phyloP scores from a whole-genome alignment of 257 asterid species.

The Orobanche coerulescens region DNA sequence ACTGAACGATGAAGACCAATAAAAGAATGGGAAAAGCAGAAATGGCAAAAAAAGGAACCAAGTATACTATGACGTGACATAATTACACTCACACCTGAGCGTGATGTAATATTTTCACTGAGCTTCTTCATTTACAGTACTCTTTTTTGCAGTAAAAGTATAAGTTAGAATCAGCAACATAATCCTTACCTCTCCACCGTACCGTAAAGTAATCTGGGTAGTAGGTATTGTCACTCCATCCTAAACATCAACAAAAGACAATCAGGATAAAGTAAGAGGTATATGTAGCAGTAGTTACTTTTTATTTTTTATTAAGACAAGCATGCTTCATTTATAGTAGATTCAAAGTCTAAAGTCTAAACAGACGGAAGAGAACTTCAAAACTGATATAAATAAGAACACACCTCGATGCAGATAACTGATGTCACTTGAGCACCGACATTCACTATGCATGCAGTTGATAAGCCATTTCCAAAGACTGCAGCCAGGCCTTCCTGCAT shows the following conservation, averaged over 20 bases:
- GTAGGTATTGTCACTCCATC: constrained; percentile 82
- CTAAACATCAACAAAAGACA: constrained; percentile 43
- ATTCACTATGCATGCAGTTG: constrained; percentile 90
- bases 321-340: constrained; percentile 1
- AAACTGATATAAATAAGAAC: constrained; percentile 20
- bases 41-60: constrained; percentile 8
- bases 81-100: constrained; percentile 5
- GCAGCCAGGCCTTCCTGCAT: constrained; percentile 98
- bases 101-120: constrained; percentile 5
- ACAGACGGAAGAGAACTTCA: too few relatives aligned
- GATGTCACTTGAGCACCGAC: constrained; percentile 96
- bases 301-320: constrained; percentile 13
- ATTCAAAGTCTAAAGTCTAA: too few relatives aligned
- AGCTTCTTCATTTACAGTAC: constrained; percentile 8
- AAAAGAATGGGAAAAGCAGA: background rate
- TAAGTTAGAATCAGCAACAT: constrained; percentile 9
- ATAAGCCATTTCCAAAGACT: constrained; percentile 87
- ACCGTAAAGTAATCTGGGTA: constrained; percentile 71
- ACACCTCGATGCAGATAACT: constrained; percentile 83
- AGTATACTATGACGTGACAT: background rate
- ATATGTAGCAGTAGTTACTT: constrained; percentile 11
- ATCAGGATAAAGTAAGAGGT: constrained; percentile 18
- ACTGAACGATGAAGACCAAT: constrained; percentile 15
- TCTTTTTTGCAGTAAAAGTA: background rate
- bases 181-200: constrained; percentile 92